Evolutionary conservation across 78 protist genomes (phyloP).

Genomic region (Guillardia theta): DNA sequence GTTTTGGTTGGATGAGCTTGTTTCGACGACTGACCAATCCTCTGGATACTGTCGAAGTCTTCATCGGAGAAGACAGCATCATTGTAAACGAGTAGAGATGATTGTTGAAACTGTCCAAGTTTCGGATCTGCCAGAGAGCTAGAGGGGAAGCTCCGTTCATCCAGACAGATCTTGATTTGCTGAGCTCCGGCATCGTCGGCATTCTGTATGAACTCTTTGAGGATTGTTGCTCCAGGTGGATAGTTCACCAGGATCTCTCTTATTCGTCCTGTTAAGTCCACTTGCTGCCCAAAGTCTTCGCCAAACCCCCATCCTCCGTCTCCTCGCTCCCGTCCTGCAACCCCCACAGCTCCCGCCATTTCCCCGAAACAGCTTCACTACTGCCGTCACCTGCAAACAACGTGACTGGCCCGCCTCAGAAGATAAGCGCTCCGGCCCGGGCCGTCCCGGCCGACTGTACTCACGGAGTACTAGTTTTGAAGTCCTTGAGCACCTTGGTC

Average conservation of each 20-base stretch:
- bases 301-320: too few relatives aligned
- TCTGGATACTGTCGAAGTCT: slow-evolving; percentile 44
- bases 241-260: slow-evolving; percentile 6
- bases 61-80: slow-evolving; percentile 39
- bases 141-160: background rate
- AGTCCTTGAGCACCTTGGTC: background rate
- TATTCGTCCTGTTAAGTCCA: background rate
- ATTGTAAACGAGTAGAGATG: slow-evolving; percentile 55
- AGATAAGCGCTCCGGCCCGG: background rate
- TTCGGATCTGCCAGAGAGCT: background rate
- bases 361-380: background rate
- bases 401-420: background rate
- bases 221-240: background rate
- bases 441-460: background rate
- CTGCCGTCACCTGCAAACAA: background rate
- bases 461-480: background rate
- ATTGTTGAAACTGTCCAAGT: slow-evolving; percentile 46
- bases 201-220: slow-evolving; percentile 27
- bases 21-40: background rate
- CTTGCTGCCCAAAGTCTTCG: background rate
- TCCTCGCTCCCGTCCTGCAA: too few relatives aligned
- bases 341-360: too few relatives aligned
- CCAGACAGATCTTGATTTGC: background rate
- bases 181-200: slow-evolving; percentile 21
- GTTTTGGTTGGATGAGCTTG: background rate